Percentiles rank a stretch among this genome's conserved stretches.
Evolutionary conservation across 176 grass and related monocot species (phyloP).

Genomic region (Phoenix roebelenii): DNA sequence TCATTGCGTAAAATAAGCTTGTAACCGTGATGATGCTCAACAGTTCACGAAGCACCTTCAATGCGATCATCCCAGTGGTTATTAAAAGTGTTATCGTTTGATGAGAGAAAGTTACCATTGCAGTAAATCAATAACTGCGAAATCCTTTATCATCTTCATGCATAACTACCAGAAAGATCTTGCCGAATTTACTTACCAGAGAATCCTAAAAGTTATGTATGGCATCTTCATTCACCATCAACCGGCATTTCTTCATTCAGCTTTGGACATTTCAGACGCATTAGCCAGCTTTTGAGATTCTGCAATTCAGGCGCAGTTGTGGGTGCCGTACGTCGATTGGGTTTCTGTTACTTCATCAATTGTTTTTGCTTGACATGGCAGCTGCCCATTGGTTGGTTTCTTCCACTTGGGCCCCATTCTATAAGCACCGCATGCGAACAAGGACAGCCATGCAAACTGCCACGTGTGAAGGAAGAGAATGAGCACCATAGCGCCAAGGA

Average conservation of each 20-base stretch:
- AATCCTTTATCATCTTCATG: slow-evolving; percentile 14
- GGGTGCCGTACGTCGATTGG: slow-evolving; percentile 76
- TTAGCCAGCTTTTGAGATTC: slow-evolving; percentile 2
- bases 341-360: slow-evolving; percentile 89
- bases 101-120: not conserved
- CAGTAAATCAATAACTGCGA: slow-evolving; percentile 9
- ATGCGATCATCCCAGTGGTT: slow-evolving; percentile 15
- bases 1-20: too few species aligned
- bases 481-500: slow-evolving; percentile 37
- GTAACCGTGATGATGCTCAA: slow-evolving; percentile 62
- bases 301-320: slow-evolving; percentile 78
- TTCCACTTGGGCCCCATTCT: too few species aligned
- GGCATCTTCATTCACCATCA: slow-evolving; percentile 51
- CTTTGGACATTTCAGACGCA: too few species aligned
- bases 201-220: slow-evolving; percentile 94
- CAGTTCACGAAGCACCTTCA: slow-evolving; percentile 94
- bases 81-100: slow-evolving; percentile 2
- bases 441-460: not conserved
- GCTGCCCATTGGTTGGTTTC: too few species aligned
- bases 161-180: slow-evolving; percentile 95
- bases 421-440: too few species aligned
- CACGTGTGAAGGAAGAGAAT: slow-evolving; percentile 17
- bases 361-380: not conserved
- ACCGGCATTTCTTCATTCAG: slow-evolving; percentile 25
- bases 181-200: slow-evolving; percentile 94